Evolutionary conservation across 768 basidiomycete genomes (phyloP), one percentile per base, ranked within the genome.

Genomic region (Chalciporus chontae): DNA sequence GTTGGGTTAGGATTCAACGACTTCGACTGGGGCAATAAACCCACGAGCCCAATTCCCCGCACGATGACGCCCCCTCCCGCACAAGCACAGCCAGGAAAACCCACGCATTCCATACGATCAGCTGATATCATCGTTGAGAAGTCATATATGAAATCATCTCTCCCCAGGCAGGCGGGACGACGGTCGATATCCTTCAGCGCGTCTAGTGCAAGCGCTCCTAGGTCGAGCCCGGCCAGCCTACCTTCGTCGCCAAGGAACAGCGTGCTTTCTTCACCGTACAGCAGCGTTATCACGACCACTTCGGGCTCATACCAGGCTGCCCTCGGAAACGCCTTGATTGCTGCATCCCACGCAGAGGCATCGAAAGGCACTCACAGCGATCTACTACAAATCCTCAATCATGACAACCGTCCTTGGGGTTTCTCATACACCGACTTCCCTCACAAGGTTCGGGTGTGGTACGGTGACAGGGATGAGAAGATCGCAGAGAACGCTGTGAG

Each of bases 341-440:
- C 91, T 19, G 95, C 95, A 0, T 94, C 93, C 1, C 94, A 99
- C 65, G 87, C 94, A 3, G 95, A 98, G 65, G 93, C 92, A 5
- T 81, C 92, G 21, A 86, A 85, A 55, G 94, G 96, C 42, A 90
- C 89, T 0, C 91, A 95, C 59, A 80, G 83, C 49, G 96, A 99
- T 70, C 78, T 99, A 14, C 65, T 97, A 52, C 86, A 91, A 59
- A 95, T 99, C 63, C 75, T 97, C 47, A 93, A 94, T 60, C 90
- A 91, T 56, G 88, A 90, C 57, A 83, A 87, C 40, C 83, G 84
- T 54, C 84, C 89, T 1, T 92, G 90, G 89, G 95, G 91, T 0
- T 94, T 96, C 70, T 85, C 84, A 9, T 97, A 97, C 64, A 67
- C 78, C 14, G 78, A 88, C 18, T 88, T 94, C 56, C 81, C 81